Evolutionary conservation across 1,139 yeast species (phyloP), one percentile per base, ranked within the genome.

Genomic region (Geotrichum cucujoidarum): DNA sequence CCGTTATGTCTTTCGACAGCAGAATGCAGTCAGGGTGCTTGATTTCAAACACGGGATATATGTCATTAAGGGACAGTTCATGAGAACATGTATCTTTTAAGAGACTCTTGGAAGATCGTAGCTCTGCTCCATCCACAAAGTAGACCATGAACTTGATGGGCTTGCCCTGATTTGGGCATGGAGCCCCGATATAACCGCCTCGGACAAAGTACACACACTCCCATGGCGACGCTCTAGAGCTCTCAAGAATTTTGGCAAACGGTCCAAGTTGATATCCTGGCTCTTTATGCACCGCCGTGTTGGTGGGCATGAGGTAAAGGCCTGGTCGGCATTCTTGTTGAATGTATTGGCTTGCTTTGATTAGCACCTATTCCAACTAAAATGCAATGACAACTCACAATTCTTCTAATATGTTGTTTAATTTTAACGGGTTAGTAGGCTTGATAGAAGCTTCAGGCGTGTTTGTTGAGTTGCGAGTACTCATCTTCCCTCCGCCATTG

Each of bases 321-420:
- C 50, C 50, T 17, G 50, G 50, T 10, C 46, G 43, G 30, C 46
- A 47, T 13, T 47, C 35, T 27, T 41, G 27, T 17, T 47, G 50
- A 13, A 47, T 33, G 13, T 20, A 25, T 18, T 47, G 46, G 32
- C 50, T 47, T 10, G 3, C 4, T 5, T 17, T 39, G 13, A 35
- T 39, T 39, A 39, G 43, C 11, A n/a, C n/a, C n/a, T n/a, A n/a
- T n/a, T n/a, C n/a, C n/a, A n/a, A n/a, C n/a, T n/a, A n/a, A n/a
- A n/a, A n/a, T n/a, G n/a, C n/a, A n/a, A n/a, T n/a, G n/a, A n/a
- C n/a, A n/a, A 3, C n/a, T 25, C 13, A 47, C 50, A 47, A 47
- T 21, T 47, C 50, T 20, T 42, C 46, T 18, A 37, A n/a, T 11
- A 47, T 35, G 24, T 32, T 38, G 35, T 20, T 33, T 11, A 47